These are phyloP conservation scores for Trypanosoma congolense DNA, from an alignment of 208 protist genomes.

Conservation along the genomic window DNA sequence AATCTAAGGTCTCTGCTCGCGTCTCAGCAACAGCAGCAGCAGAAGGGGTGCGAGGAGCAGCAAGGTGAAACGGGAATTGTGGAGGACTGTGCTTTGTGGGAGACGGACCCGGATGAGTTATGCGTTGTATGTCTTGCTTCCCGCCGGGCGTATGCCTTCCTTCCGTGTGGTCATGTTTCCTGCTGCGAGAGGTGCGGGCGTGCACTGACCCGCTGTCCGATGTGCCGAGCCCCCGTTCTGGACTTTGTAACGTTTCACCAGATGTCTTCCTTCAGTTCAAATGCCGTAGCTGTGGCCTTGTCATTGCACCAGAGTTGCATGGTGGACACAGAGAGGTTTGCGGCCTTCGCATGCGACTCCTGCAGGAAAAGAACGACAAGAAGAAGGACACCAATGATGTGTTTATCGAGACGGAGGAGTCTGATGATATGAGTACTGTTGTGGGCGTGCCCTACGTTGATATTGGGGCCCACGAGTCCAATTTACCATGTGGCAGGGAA, in stretches of 20 bases:
- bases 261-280: constrained; percentile 47
- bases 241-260: constrained; percentile 46
- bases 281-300: constrained; percentile 60
- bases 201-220: constrained; percentile 54
- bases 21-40: no score
- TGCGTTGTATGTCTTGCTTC: constrained; percentile 75
- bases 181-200: constrained; percentile 63
- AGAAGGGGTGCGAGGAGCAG: not conserved
- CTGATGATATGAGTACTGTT: no score
- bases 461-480: no score
- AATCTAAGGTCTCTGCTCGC: constrained; percentile 8
- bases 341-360: constrained; percentile 36
- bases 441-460: no score
- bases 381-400: not conserved
- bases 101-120: constrained; percentile 41
- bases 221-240: constrained; percentile 61
- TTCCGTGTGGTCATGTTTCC: constrained; percentile 84
- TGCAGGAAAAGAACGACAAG: constrained; percentile 18
- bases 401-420: no score
- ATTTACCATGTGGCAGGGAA: not conserved
- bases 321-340: constrained; percentile 87
- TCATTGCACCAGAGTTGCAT: constrained; percentile 69
- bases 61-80: not conserved
- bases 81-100: not conserved
- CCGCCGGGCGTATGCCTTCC: constrained; percentile 59